phyloP scores from a whole-genome alignment of 2,329 filamentous ascomycete genomes.

The Tolypocladium amazonense region DNA sequence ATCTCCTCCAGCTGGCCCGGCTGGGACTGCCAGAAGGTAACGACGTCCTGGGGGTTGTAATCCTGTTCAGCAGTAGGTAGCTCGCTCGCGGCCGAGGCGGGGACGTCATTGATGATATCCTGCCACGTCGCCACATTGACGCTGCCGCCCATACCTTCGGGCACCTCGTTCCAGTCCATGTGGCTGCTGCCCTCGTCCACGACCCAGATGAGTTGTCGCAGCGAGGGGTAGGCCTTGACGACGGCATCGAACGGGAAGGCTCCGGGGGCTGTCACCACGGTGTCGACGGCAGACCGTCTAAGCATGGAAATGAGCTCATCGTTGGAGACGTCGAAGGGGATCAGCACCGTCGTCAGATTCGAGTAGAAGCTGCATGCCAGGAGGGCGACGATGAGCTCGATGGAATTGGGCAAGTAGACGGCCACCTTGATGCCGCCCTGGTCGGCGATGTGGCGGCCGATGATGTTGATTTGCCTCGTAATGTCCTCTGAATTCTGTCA shows the following conservation, averaged over 20 bases:
- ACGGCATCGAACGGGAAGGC: conserved; percentile 72
- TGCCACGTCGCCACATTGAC: conserved; percentile 89
- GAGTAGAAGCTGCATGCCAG: conserved; percentile 84
- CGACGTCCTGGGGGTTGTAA: conserved; percentile 40
- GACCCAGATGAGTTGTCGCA: conserved; percentile 82
- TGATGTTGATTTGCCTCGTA: conserved; percentile 75
- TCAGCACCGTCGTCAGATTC: conserved; percentile 68
- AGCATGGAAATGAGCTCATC: conserved; percentile 63
- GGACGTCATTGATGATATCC: conserved; percentile 67
- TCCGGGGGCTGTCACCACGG: conserved; percentile 74
- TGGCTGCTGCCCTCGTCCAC: conserved; percentile 84
- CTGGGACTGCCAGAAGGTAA: conserved; percentile 57
- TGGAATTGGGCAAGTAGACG: conserved; percentile 84
- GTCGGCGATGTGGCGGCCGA: conserved; percentile 67
- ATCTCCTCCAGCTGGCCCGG: conserved; percentile 51
- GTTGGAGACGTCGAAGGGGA: conserved; percentile 71
- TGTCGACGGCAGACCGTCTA: conserved; percentile 63
- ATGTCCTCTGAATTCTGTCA: conserved; percentile 44
- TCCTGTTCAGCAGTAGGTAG: conserved; percentile 54
- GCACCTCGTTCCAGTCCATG: conserved; percentile 90
- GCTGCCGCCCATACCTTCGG: conserved; percentile 61
- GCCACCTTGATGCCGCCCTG: conserved; percentile 68
- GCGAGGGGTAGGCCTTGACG: conserved; percentile 53
- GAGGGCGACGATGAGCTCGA: conserved; percentile 72
- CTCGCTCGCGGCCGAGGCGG: conserved; percentile 44